Evolutionary conservation across 768 basidiomycete species (phyloP), one percentile per base, ranked within the genome.

Genomic region (Boletus patriciae): DNA sequence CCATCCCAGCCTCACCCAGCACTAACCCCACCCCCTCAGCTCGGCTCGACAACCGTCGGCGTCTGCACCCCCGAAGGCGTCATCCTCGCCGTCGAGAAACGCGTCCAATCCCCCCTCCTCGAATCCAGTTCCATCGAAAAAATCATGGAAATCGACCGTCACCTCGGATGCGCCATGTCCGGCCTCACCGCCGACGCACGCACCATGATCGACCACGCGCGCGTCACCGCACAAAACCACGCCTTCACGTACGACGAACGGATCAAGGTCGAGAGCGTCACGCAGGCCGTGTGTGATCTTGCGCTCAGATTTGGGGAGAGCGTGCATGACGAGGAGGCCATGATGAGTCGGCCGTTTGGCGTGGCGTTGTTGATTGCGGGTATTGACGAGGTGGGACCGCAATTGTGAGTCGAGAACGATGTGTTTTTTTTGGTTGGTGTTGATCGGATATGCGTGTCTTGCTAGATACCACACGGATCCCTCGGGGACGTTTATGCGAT

Each of bases 311-410:
- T 99, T 62, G 97, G 97, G 60, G 97, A 98, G 85, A 96, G 94
- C 76, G 94, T 98, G 62, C 94, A 98, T 67, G 94, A 98, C 70
- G 96, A 97, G 74, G 96, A 97, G 70, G 96, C 95, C 5, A 88
- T 96, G 88, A 98, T 98, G 96, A 97, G 94, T 75, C 81, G 97
- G 65, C 97, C 97, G 50, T 99, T 99, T 76, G 97, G 97, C 65
- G 97, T 99, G 33, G 97, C 97, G 7, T 77, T 99, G 62, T 76
- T 98, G 65, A 95, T 99, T 76, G 97, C 94, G n/a, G 97, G 97
- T 21, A 83, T 94, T 60, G 96, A 99, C 69, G 94, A 98, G 74
- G 77, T 88, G 49, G 97, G 97, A 9, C 96, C 96, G 38, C 96
- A 98, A 75, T 74, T 99, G 94, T 97, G 68, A 66, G 90, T 50